Base-by-base conservation (phyloP, 257 asterid genomes). In the Gentiana straminea region DNA sequence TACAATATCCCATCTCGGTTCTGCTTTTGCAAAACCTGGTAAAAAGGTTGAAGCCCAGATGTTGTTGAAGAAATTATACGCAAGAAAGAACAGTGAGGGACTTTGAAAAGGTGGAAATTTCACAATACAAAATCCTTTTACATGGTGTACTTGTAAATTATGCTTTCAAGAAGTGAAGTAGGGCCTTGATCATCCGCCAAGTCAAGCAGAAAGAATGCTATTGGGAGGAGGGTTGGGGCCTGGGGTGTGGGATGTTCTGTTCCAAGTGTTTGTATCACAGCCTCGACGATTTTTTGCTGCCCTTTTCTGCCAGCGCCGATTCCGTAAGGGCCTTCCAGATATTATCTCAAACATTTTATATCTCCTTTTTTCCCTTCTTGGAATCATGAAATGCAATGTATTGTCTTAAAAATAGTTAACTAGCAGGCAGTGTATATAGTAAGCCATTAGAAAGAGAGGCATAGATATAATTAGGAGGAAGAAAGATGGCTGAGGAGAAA, bases 291-390 rank as follows among this genome's bases (percentile, higher is more conserved):
- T 64, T 66, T 45, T 53, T 15, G 50, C 79, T 62, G 53, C 70
- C 77, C 60, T 79, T 65, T 74, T 32, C 84, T 87, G 9, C 95
- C 98, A 63, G 82, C 79, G 32, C 84, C 95, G 48, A 68, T 91
- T 61, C 95, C 96, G 0, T 75, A 67, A 64, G 87, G 98, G 96
- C 92, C 94, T 50, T 24, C 75, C 68, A 70, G 94, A 95, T 81
- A 64, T 36, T 49, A 24, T 37, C 4, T 36, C 24, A 24, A 24
- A 24, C 24, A 9, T 9, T 7, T 7, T 3, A 7, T 37, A 34
- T 35, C 1, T 61, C 34, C 33, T 43, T 48, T 8, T 13, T 35
- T 3, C 38, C 2, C 15, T 35, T 38, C 39, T 35, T 4, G 39
- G n/a, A 67, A 59, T 33, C 36, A 32, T 4, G 8, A 1, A 10